These are phyloP conservation scores for Auricularia cornea DNA, from an alignment of 768 basidiomycete genomes.

Conservation along the genomic window DNA sequence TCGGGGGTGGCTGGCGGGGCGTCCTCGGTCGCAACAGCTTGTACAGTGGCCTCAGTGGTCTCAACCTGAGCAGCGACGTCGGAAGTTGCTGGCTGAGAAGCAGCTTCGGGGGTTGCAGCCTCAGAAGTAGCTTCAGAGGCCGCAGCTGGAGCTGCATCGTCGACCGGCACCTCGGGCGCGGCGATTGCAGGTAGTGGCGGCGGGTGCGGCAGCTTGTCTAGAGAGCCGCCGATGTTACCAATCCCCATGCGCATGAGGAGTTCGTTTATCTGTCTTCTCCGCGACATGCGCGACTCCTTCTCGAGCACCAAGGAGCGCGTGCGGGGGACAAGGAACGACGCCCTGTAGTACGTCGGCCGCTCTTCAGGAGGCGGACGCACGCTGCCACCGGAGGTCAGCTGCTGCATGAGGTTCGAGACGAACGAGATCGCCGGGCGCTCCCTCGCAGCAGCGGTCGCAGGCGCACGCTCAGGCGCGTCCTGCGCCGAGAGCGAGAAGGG, in stretches of 20 bases:
- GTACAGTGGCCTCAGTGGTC: background rate
- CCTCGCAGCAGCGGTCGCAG: background rate
- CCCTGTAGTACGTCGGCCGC: conserved; percentile 47
- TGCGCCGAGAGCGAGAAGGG: background rate
- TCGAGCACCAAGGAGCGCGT: conserved; percentile 49
- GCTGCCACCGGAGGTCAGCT: background rate
- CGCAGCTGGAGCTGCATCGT: no score
- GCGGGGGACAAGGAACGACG: conserved; percentile 59
- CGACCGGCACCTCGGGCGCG: no score
- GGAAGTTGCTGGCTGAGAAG: no score
- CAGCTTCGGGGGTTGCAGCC: no score
- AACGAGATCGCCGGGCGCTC: background rate
- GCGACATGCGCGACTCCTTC: conserved; percentile 43
- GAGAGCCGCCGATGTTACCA: conserved; percentile 59
- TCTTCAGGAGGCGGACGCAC: background rate
- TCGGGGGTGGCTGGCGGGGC: background rate
- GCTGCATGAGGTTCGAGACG: background rate
- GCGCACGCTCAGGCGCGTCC: background rate
- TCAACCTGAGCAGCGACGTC: conserved; percentile 7
- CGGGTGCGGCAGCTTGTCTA: conserved; percentile 36
- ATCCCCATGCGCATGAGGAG: conserved; percentile 78
- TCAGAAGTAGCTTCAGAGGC: no score
- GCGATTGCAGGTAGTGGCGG: conserved; percentile 9
- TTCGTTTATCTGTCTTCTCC: conserved; percentile 72
- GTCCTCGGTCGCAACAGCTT: background rate